phyloP scores from a whole-genome alignment of 306 rosid genomes.

The Senna tora region DNA sequence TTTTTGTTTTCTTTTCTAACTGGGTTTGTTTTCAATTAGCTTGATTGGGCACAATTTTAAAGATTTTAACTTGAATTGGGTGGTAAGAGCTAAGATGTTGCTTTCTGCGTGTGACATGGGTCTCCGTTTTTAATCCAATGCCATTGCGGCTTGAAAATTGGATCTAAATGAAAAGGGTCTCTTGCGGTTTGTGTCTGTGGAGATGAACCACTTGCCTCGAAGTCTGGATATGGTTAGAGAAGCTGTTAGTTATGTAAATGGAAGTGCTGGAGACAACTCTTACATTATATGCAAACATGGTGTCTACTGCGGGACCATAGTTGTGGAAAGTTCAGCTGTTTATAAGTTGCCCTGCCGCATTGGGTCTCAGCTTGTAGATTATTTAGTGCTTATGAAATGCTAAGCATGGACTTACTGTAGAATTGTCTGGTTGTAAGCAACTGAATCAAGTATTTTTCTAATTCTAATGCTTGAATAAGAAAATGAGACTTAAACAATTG shows the following conservation, averaged over 20 bases:
- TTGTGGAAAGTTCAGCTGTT: not conserved
- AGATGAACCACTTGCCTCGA: not conserved
- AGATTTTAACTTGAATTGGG: slow-evolving; percentile 24
- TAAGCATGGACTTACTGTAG: not conserved
- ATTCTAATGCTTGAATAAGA: not conserved
- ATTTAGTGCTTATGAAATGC: not conserved
- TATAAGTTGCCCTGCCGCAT: not conserved
- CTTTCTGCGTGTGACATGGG: slow-evolving; percentile 1
- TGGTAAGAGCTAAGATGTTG: not conserved
- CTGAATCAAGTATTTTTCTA: not conserved
- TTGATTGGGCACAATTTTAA: not conserved
- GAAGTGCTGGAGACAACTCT: not conserved
- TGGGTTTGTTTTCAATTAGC: slow-evolving; percentile 44
- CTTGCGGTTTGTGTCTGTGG: slow-evolving; percentile 29
- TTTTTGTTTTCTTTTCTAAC: not conserved
- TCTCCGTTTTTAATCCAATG: not conserved
- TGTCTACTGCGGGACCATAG: not conserved
- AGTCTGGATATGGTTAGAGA: not conserved
- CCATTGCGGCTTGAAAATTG: not conserved
- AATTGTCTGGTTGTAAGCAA: not conserved
- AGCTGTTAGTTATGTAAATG: not conserved
- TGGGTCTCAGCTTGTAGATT: not conserved
- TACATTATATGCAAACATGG: not conserved
- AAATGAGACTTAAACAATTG: not conserved
- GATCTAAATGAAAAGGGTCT: slow-evolving; percentile 16